These are phyloP conservation scores for Sclerotinia nivalis DNA, from an alignment of 2,329 filamentous ascomycete species.

Conservation along the genomic window DNA sequence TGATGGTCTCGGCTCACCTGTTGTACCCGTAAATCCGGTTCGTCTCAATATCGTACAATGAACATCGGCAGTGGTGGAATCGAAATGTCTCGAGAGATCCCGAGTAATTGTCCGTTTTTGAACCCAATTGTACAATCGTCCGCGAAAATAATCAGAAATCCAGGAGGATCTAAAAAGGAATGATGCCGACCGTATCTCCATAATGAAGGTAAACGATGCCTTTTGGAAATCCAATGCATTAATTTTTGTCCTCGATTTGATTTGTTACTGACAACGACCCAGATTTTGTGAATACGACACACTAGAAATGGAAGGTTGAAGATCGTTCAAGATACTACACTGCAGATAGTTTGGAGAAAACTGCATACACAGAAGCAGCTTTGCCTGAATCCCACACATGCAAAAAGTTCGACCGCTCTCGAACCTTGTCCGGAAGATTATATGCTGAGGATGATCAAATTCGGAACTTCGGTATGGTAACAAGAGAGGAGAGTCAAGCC, in stretches of 20 bases:
- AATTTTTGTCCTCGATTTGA: too few relatives aligned
- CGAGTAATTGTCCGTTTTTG: neutral
- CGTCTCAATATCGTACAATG: neutral
- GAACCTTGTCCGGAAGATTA: neutral
- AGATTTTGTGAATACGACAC: too few relatives aligned
- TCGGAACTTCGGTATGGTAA: neutral
- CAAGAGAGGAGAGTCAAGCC: neutral
- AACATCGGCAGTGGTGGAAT: neutral
- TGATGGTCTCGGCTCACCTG: neutral
- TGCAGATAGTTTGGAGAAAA: neutral
- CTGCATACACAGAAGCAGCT: neutral
- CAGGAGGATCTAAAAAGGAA: neutral
- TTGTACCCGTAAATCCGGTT: neutral
- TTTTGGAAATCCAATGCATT: too few relatives aligned
- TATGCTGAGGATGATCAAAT: neutral
- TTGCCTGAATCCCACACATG: neutral
- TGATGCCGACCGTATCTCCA: neutral
- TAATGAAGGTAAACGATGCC: too few relatives aligned
- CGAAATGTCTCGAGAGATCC: neutral
- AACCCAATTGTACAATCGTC: neutral
- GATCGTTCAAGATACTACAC: too few relatives aligned
- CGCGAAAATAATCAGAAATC: neutral
- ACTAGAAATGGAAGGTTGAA: neutral
- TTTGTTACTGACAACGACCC: too few relatives aligned
- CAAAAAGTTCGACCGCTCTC: neutral